Base-by-base conservation (phyloP, 805 yeast species). In the Candida vartiovaarae region DNA sequence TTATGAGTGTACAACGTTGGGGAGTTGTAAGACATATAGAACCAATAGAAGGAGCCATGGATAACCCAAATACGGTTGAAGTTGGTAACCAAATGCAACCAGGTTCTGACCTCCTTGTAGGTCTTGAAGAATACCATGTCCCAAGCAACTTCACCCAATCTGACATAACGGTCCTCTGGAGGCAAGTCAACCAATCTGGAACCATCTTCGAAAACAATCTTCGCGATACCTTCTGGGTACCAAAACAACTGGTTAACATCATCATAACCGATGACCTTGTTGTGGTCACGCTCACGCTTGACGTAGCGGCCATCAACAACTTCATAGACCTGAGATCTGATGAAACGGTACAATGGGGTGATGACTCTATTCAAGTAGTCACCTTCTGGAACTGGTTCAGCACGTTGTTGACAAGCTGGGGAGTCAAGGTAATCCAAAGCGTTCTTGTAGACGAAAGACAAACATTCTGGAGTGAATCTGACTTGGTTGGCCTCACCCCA, bases 191-290 rank as follows among this genome's bases (percentile, higher is more conserved):
- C 86, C 56, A 93, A 73, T 64, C 96, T 82, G 20, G 95, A 74
- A 53, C 96, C 96, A 63, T 93, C 98, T 62, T 84, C 93, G 58
- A 91, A 78, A 40, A 83, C 77, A 57, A 93, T 90, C 68, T 93
- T 83, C 47, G 95, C 82, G 53, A 93, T 85, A 75, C 99, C 99
- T 70, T 95, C 98, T 39, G 98, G 97, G 69, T 95, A 93, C 99
- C 99, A 93, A 71, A 95, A 93, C 57, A 93, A 76, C 74, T 93
- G 99, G 68, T 93, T 93, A 48, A 93, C 95, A 73, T 93, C 99
- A 72, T 93, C 99, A 66, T 93, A 93, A 66, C 99, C 95, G 58
- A 85, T 76, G 51, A 85, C 71, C 52, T 79, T 71, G 68, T 82
- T 82, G 67, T 85, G 95, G 64, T 85, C 95, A 61, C 71, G 80